Evolutionary conservation across 148 eudicot species (phyloP).

Genomic region (Tetragonia tetragonoides): DNA sequence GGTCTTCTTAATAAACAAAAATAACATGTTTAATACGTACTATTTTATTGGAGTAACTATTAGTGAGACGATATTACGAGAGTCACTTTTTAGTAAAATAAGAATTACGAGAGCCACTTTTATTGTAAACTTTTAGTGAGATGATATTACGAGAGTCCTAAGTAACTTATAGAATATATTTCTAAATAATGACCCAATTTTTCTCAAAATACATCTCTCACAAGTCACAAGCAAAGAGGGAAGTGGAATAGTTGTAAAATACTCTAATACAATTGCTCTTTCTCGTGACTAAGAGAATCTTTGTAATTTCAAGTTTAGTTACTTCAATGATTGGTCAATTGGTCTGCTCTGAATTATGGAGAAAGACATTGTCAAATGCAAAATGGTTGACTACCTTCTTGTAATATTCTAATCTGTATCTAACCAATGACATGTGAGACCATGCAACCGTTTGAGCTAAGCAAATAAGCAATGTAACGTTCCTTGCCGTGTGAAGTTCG

Average conservation of each 20-base stretch:
- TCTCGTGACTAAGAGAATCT: neutral
- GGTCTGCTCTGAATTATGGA: neutral
- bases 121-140: too few relatives aligned
- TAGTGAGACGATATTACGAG: too few relatives aligned
- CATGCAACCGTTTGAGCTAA: conserved; percentile 14
- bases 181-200: too few relatives aligned
- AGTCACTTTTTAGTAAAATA: too few relatives aligned
- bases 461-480: neutral
- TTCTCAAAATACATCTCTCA: too few relatives aligned
- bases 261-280: neutral
- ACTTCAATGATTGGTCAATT: conserved; percentile 4
- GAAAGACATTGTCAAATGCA: conserved; percentile 1
- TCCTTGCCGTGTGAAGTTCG: neutral
- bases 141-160: too few relatives aligned
- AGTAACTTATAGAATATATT: too few relatives aligned
- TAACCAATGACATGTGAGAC: neutral
- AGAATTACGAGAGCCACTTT: too few relatives aligned
- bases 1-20: neutral
- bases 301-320: neutral
- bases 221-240: too few relatives aligned
- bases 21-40: too few relatives aligned
- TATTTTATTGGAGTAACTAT: too few relatives aligned
- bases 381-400: neutral
- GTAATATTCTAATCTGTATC: neutral
- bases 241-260: too few relatives aligned